Base-by-base conservation (phyloP, 148 eudicot genomes). In the Arbutus unedo region DNA sequence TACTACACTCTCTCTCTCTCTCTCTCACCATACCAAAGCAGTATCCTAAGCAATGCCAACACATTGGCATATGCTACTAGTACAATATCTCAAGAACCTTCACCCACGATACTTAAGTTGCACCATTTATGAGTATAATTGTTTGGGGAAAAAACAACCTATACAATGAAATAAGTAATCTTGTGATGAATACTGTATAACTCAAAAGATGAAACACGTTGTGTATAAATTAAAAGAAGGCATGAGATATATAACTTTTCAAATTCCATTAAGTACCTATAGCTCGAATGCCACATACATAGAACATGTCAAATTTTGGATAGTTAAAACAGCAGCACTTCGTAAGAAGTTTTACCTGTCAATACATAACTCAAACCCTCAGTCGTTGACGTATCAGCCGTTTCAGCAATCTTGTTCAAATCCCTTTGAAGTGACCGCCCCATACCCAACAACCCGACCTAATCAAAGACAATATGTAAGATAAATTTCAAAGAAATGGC, bases 361-460 rank as follows among this genome's bases (percentile, higher is more conserved):
- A 96, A 87, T 47, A 96, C 88, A 80, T 89, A 96, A 88, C 89
- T 89, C 83, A 93, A 83, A 82, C 97, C 98, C 88, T 91, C 91
- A 15, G 93, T 85, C 19, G 89, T 89, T 76, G 98, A 94, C 64
- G 98, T 96, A 89, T 96, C 95, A 74, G 98, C 98, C 84, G 80
- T 81, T 85, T 89, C 92, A 78, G 96, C 97, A 87, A 96, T 94
- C 77, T 92, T 90, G 86, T 93, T 92, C 45, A 96, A 98, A 87
- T 94, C 98, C 84, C 75, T 85, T 83, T 96, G 98, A 84, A 96
- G 98, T 19, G 97, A 90, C 60, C 96, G 85, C 25, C 91, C 98
- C 91, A 89, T 85, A 54, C 98, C 98, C 91, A 95, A 85, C 82
- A 95, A 86, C 44, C 98, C 98, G 77, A 95, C 94, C 98, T 95